phyloP scores from a whole-genome alignment of 2,329 filamentous ascomycete genomes.

The Scedosporium apiospermum region DNA sequence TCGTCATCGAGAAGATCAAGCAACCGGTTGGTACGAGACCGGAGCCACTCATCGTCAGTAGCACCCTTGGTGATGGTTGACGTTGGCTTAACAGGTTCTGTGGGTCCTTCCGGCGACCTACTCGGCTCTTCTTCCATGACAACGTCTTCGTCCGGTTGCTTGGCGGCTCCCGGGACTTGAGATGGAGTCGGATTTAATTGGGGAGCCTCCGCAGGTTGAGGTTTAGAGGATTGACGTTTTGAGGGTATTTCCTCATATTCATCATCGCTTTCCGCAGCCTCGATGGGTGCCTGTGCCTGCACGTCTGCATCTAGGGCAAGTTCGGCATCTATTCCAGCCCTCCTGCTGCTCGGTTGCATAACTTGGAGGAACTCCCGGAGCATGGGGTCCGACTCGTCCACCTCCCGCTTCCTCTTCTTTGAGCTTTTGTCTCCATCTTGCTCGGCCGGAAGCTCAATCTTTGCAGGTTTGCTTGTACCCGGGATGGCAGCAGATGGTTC shows the following conservation, averaged over 20 bases:
- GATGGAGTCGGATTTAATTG: background rate
- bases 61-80: conserved; percentile 28
- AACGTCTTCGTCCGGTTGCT: background rate
- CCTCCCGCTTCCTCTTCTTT: conserved; percentile 60
- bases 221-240: conserved; percentile 11
- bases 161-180: background rate
- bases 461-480: background rate
- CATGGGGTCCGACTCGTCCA: conserved; percentile 61
- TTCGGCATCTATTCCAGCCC: conserved; percentile 6
- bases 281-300: conserved; percentile 23
- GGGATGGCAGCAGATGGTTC: background rate
- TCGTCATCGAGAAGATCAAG: conserved; percentile 76
- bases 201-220: background rate
- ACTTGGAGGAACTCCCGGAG: conserved; percentile 78
- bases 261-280: conserved; percentile 57
- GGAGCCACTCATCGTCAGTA: conserved; percentile 84
- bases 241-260: conserved; percentile 61
- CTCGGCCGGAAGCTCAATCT: conserved; percentile 5
- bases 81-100: conserved; percentile 3
- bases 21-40: conserved; percentile 77
- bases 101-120: background rate
- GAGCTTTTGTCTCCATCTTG: conserved; percentile 25
- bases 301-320: background rate
- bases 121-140: conserved; percentile 5
- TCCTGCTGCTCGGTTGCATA: conserved; percentile 48